Evolutionary conservation across 2,329 filamentous ascomycete species (phyloP), one percentile per base, ranked within the genome.

Genomic region (Beauveria sp.): DNA sequence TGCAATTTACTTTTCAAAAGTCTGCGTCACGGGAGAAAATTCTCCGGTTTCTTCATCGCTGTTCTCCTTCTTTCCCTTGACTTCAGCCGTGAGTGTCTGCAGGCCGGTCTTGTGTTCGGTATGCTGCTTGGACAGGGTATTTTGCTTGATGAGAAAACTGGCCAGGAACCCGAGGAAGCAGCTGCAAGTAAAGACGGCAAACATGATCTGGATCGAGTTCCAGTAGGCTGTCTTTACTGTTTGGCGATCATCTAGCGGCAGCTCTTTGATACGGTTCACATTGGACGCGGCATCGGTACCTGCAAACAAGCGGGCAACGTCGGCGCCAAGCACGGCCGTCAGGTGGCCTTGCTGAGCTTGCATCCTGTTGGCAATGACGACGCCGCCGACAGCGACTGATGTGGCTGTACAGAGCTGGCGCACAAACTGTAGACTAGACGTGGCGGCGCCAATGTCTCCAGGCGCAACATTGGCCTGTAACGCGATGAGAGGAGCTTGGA

Each of bases 301-400:
- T 3, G 83, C 80, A 6, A 90, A 79, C 26, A 76, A 68, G 4
- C 71, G 66, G 0, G 84, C 84, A 1, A 80, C 74, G 3, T 81
- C 69, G 0, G 74, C 74, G 0, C 82, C 82, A 0, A 90, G 77
- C 4, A 80, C 72, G 34, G 74, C 67, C 24, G 75, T 72, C 34
- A 89, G 78, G 9, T 69, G 68, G 4, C 74, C 68, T 31, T 80
- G 77, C 66, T 85, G 82, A 52, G 76, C 77, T 65, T 84, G 75
- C 85, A 91, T 90, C 63, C 82, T 76, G 70, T 93, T 92, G 73
- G 91, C 87, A 75, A 93, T 92, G 43, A 93, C 82, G 51, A 91
- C 88, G n/a, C 88, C 86, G 26, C 90, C 90, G 45, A 92, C 79
- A 1, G 91, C 88, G 58, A 91, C 82, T 0, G 85, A 86, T 22